phyloP scores from a whole-genome alignment of 768 basidiomycete species.

The Boletus bicolor region DNA sequence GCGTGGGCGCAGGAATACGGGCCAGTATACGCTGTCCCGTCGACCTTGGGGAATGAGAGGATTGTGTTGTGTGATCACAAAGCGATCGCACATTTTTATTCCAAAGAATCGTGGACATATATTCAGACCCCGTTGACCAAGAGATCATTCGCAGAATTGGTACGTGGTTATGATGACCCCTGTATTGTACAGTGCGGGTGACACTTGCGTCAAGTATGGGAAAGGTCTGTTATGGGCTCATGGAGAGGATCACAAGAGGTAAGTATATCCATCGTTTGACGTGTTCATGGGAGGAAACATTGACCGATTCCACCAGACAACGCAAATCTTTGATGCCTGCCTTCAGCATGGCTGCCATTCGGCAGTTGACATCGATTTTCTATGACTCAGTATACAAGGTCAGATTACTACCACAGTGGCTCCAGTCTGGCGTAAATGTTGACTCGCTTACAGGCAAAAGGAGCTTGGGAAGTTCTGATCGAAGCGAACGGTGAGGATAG shows the following conservation, averaged over 20 bases:
- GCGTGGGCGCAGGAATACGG: slow-evolving; percentile 24
- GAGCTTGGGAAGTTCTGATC: slow-evolving; percentile 27
- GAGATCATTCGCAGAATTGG: slow-evolving; percentile 26
- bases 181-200: neutral
- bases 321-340: slow-evolving; percentile 37
- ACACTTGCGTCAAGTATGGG: slow-evolving; percentile 15
- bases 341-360: slow-evolving; percentile 38
- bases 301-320: slow-evolving; percentile 23
- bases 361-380: slow-evolving; percentile 35
- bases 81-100: slow-evolving; percentile 16
- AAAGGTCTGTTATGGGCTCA: slow-evolving; percentile 31
- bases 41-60: slow-evolving; percentile 6
- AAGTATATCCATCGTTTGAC: slow-evolving; percentile 4
- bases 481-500: slow-evolving; percentile 10
- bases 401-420: neutral
- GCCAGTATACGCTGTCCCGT: slow-evolving; percentile 13
- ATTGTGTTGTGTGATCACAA: slow-evolving; percentile 41
- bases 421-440: neutral
- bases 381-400: slow-evolving; percentile 34
- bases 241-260: slow-evolving; percentile 46
- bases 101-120: slow-evolving; percentile 34
- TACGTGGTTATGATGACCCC: neutral
- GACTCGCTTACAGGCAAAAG: slow-evolving; percentile 23
- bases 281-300: neutral
- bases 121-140: slow-evolving; percentile 36